Conservation (phyloP, 2,329 filamentous ascomycete species). For the Fusarium fracticaudum region DNA sequence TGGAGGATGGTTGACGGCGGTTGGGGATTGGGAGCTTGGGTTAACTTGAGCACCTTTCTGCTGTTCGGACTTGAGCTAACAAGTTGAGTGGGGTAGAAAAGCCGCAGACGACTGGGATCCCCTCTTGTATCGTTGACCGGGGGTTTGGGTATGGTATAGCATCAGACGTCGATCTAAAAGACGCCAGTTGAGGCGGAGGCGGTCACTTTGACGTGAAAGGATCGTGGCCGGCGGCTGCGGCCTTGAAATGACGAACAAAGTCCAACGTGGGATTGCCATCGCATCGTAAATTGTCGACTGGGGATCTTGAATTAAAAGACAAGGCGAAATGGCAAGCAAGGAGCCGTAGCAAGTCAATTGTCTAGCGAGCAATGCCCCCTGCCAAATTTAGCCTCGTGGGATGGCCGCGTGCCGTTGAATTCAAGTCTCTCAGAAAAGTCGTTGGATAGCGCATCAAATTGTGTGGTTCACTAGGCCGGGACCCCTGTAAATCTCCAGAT, state of each 20-base stretch:
- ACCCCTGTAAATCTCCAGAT: conserved; percentile 40
- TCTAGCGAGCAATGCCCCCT: conserved; percentile 37
- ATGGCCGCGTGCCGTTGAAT: conserved; percentile 42
- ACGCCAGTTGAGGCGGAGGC: conserved; percentile 31
- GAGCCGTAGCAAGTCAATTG: conserved; percentile 32
- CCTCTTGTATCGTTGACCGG: conserved; percentile 24
- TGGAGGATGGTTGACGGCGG: conserved; percentile 37
- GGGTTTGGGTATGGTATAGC: conserved; percentile 8
- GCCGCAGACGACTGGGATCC: conserved; percentile 39
- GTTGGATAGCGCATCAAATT: conserved; percentile 37
- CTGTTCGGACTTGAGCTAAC: conserved; percentile 25
- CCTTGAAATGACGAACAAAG: conserved; percentile 31
- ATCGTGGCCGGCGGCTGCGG: conserved; percentile 31
- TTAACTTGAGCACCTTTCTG: conserved; percentile 32
- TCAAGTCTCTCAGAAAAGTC: conserved; percentile 32
- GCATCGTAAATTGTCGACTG: conserved; percentile 11
- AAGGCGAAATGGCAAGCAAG: conserved; percentile 16
- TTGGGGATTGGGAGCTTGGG: conserved; percentile 38
- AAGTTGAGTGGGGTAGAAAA: conserved; percentile 30
- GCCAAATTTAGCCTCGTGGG: conserved; percentile 44
- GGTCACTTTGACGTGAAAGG: conserved; percentile 34
- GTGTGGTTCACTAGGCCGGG: conserved; percentile 35
- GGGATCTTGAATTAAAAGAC: conserved; percentile 29
- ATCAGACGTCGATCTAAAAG: conserved; percentile 17
- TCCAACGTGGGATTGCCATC: conserved; percentile 24